Percentiles rank a stretch among this genome's conserved stretches.
Evolutionary conservation across 345 rosid genomes (phyloP).

Genomic region (Draba incana): DNA sequence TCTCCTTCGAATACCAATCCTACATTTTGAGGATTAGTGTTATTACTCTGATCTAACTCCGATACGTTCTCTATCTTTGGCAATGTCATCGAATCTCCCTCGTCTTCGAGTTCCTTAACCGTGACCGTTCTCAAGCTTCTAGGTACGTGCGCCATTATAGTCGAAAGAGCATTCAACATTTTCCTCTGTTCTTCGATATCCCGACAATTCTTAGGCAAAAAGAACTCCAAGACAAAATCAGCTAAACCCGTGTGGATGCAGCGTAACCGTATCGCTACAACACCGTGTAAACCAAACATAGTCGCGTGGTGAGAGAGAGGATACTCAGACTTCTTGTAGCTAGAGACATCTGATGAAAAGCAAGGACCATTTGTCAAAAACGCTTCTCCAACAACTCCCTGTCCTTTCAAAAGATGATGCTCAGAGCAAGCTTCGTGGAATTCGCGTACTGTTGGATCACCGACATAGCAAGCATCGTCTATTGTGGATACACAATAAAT

Average conservation of each 20-base stretch:
- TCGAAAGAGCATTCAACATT: conserved; percentile 74
- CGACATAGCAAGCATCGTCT: conserved; percentile 72
- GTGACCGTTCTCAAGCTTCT: conserved; percentile 74
- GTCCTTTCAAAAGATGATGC: conserved; percentile 92
- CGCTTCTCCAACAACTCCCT: conserved; percentile 88
- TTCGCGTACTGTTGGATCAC: conserved; percentile 55
- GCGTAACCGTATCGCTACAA: conserved; percentile 87
- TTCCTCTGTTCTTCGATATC: conserved; percentile 65
- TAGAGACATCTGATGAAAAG: conserved; percentile 80
- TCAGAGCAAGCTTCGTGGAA: conserved; percentile 96
- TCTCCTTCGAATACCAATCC: conserved; percentile 35
- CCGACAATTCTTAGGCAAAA: conserved; percentile 71
- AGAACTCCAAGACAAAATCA: conserved; percentile 92
- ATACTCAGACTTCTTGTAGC: conserved; percentile 64
- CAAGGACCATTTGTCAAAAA: conserved; percentile 89
- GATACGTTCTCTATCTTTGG: conserved; percentile 33
- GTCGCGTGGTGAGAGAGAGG: conserved; percentile 96
- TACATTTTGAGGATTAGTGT: conserved; percentile 39
- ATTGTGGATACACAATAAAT: conserved; percentile 76
- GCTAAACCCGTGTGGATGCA: conserved; percentile 63
- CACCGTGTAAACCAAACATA: conserved; percentile 75
- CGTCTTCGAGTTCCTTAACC: conserved; percentile 70
- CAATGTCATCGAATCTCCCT: conserved; percentile 39
- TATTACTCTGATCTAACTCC: conserved; percentile 41
- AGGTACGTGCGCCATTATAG: conserved; percentile 69